Conservation (phyloP, 176 grass and related monocot genomes). For the Oryza australiensis region DNA sequence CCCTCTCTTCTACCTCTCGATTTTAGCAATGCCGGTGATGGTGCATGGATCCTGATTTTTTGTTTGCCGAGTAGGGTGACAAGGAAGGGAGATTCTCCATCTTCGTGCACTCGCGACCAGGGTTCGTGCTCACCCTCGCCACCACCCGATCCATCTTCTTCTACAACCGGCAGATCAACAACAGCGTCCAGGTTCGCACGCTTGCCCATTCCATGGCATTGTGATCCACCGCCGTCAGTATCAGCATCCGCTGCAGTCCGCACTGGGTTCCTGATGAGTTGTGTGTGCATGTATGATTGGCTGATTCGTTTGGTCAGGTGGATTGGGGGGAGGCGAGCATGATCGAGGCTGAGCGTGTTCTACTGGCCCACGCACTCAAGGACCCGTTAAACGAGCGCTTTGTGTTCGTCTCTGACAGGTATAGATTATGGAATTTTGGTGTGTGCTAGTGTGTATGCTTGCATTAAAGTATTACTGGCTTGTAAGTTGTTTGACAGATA, state of each 20-base stretch:
- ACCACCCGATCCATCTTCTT: slow-evolving; percentile 80
- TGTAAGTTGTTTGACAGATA: not conserved
- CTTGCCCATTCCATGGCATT: not conserved
- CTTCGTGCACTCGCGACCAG: slow-evolving; percentile 87
- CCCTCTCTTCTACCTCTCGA: not conserved
- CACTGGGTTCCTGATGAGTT: not conserved
- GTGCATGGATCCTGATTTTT: not conserved
- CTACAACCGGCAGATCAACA: slow-evolving; percentile 86
- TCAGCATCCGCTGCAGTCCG: not conserved
- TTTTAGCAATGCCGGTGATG: too few relatives aligned
- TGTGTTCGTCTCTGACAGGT: slow-evolving; percentile 96
- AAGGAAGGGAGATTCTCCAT: slow-evolving; percentile 77
- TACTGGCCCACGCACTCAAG: slow-evolving; percentile 81
- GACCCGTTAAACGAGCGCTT: slow-evolving; percentile 83
- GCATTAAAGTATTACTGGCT: not conserved
- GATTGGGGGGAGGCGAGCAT: slow-evolving; percentile 99
- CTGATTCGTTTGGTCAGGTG: slow-evolving; percentile 52
- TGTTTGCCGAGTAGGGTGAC: slow-evolving; percentile 45
- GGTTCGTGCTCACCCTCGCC: slow-evolving; percentile 78
- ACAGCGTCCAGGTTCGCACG: slow-evolving; percentile 73
- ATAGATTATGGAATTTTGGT: not conserved
- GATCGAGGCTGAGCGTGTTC: slow-evolving; percentile 82
- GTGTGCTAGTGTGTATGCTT: not conserved
- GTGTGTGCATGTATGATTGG: not conserved
- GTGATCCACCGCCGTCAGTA: not conserved